phyloP scores from a whole-genome alignment of 345 rosid genomes.

The Kandelia obovata region DNA sequence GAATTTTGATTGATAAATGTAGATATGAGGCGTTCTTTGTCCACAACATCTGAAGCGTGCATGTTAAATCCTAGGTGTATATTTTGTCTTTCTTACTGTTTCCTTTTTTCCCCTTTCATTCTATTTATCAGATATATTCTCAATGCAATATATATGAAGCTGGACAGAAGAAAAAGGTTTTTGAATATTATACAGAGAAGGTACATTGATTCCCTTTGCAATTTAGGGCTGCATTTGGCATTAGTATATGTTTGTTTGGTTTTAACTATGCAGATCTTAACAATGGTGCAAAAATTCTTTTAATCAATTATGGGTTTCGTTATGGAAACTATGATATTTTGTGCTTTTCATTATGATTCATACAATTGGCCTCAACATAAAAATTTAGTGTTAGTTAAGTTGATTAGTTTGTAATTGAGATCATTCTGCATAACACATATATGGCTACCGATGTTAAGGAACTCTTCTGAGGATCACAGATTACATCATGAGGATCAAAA shows the following conservation, averaged over 20 bases:
- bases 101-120: not conserved
- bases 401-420: not conserved
- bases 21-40: not conserved
- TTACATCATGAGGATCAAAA: not conserved
- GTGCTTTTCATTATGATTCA: not conserved
- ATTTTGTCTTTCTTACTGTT: not conserved
- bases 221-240: too few species aligned
- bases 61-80: not conserved
- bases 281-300: too few species aligned
- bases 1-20: not conserved
- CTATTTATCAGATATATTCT: conserved; percentile 63
- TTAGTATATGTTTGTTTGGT: too few species aligned
- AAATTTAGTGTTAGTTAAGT: not conserved
- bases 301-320: too few species aligned
- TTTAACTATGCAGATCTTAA: too few species aligned
- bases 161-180: conserved; percentile 56
- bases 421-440: not conserved
- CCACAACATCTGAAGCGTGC: not conserved
- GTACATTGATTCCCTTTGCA: not conserved
- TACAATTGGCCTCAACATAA: not conserved
- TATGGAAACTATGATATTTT: not conserved
- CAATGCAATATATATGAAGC: conserved; percentile 97
- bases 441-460: not conserved
- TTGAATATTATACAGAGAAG: conserved; percentile 4
- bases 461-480: not conserved